Evolutionary conservation across 345 rosid species (phyloP).

Genomic region (Theobroma cacao): DNA sequence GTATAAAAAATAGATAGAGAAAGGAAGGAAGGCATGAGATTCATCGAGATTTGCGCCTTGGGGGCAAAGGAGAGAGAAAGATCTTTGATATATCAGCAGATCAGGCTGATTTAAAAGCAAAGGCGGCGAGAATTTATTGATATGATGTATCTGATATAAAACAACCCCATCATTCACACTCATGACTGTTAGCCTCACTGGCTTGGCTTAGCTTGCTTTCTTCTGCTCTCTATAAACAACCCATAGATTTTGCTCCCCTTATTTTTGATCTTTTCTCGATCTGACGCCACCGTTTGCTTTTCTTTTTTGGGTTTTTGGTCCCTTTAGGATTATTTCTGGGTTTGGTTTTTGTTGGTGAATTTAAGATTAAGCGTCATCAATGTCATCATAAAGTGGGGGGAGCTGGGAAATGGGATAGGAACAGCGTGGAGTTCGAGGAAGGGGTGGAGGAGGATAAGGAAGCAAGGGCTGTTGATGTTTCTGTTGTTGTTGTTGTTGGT

Average conservation of each 20-base stretch:
- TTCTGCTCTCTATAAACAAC: background rate
- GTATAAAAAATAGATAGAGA: background rate
- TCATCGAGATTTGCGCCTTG: conserved; percentile 51
- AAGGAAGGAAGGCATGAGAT: background rate
- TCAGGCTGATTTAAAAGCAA: conserved; percentile 61
- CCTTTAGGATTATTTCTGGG: background rate
- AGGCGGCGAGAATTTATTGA: conserved; percentile 72
- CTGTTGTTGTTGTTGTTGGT: conserved; percentile 26
- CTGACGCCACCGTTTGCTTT: conserved; percentile 26
- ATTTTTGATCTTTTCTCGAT: conserved; percentile 18
- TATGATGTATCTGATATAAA: conserved; percentile 15
- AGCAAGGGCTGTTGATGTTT: conserved; percentile 26
- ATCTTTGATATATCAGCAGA: conserved; percentile 30
- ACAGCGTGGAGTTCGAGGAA: conserved; percentile 37
- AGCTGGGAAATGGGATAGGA: conserved; percentile 24
- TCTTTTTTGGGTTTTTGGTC: conserved; percentile 15
- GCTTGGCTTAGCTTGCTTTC: background rate
- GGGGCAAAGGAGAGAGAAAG: conserved; percentile 23
- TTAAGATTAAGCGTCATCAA: conserved; percentile 21
- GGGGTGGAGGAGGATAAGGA: conserved; percentile 25
- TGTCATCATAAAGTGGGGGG: conserved; percentile 15
- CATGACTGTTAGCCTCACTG: conserved; percentile 10
- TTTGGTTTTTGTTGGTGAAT: background rate
- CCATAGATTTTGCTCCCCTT: background rate
- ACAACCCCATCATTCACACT: conserved; percentile 14